Base-by-base conservation (phyloP, 805 yeast genomes). In the Kluyveromyces lactis region DNA sequence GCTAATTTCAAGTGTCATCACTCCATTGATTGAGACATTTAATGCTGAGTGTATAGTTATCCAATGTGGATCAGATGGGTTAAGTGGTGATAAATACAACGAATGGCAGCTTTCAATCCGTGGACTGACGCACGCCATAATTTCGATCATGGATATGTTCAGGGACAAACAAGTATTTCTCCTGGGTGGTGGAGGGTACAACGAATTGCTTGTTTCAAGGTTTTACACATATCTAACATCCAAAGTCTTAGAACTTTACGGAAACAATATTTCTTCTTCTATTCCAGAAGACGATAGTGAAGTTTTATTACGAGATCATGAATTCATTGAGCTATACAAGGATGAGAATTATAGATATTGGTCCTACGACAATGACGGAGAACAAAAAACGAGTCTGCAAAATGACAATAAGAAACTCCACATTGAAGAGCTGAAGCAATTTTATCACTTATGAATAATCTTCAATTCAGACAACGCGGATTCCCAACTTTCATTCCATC, bases 401-500 rank as follows among this genome's bases (percentile, higher is more conserved):
- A 53, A 28, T 63, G 65, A 53, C 44, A 72, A 43, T 38, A 47
- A 18, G 15, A 28, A 11, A 10, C 43, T 37, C 21, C 30, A 39
- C 10, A 31, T 42, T 19, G 30, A 44, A 34, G 26, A 37, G 29
- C 10, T 46, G 39, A 39, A 29, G 35, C 11, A 40, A 23, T 40
- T 41, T 40, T 47, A 46, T 29, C 34, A 24, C 40, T 33, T 46
- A 40, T 38, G 45, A 24, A 53, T 40, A 4, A 57, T 28, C 26
- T 48, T 49, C 15, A 54, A 33, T 33, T 50, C 46, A 40, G 45
- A 38, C 56, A 60, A 53, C 4, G 56, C 47, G 4, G 43, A 45
- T 31, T 66, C 63, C 97, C 97, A 90, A 53, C 80, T 83, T 10
- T 68, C 62, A 31, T 77, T 74, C 97, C 97, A 90, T 40, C 83